A percentile compares a stretch with the other conserved stretches of the same genome.
Conservation (phyloP, 345 rosid genomes). For the Schrenkiella parvula region DNA sequence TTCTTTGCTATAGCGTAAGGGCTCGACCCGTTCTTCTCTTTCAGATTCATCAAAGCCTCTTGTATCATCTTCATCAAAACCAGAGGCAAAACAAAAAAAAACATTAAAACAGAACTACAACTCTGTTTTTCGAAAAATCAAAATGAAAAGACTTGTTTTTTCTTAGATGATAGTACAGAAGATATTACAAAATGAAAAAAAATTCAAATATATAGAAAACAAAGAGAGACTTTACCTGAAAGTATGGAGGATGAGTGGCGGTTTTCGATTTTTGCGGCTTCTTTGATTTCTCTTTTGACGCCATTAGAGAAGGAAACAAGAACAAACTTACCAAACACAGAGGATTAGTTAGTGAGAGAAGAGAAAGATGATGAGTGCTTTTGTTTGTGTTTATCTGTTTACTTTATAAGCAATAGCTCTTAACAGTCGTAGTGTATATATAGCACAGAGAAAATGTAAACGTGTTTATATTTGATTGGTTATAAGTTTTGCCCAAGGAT, state of each 20-base stretch:
- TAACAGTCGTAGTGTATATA: constrained; percentile 27
- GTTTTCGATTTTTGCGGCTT: constrained; percentile 44
- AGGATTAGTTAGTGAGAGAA: background rate
- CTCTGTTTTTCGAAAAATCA: background rate
- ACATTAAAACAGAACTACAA: too few relatives aligned
- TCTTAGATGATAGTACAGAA: too few relatives aligned
- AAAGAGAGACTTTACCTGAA: constrained; percentile 42
- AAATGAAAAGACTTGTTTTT: too few relatives aligned
- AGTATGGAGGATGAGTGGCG: constrained; percentile 72
- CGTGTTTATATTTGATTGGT: background rate
- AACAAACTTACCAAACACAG: background rate
- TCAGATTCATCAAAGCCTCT: constrained; percentile 59
- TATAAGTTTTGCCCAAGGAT: constrained; percentile 27
- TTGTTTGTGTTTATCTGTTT: background rate
- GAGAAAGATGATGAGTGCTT: background rate
- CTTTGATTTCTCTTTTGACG: constrained; percentile 41
- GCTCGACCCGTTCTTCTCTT: constrained; percentile 77
- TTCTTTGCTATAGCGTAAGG: constrained; percentile 76
- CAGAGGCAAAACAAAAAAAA: background rate
- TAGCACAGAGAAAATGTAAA: constrained; percentile 22
- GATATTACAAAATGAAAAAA: too few relatives aligned
- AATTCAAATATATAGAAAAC: background rate
- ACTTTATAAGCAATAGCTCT: background rate
- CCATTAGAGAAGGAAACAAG: constrained; percentile 20
- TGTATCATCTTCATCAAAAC: constrained; percentile 58